Conservation (phyloP, 2,329 filamentous ascomycete genomes). For the Ceratocystis harringtonii region DNA sequence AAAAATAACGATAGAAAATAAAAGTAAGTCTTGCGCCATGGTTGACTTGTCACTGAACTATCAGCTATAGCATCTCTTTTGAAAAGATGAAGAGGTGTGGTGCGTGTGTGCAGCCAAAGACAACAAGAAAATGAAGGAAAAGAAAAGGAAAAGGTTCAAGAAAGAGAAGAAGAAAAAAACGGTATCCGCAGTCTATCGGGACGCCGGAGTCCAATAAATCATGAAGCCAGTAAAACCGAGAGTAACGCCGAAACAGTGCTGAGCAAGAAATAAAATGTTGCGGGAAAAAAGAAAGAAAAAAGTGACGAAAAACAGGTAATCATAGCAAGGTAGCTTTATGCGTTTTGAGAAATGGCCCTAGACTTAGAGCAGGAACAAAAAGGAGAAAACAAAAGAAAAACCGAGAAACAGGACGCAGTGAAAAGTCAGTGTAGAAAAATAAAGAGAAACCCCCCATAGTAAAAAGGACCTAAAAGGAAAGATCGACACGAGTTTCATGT, state of each 20-base stretch:
- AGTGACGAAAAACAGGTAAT: constrained; percentile 10
- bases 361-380: background rate
- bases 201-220: constrained; percentile 12
- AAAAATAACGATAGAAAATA: constrained; percentile 11
- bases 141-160: background rate
- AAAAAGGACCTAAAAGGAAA: constrained; percentile 19
- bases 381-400: constrained; percentile 4
- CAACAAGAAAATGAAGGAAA: constrained; percentile 2
- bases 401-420: background rate
- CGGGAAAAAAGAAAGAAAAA: constrained; percentile 6
- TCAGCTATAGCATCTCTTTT: background rate
- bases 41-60: background rate
- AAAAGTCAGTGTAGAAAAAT: constrained; percentile 2
- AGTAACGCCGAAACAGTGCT: constrained; percentile 16
- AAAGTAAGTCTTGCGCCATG: background rate
- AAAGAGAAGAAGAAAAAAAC: constrained; percentile 3
- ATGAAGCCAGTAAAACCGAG: constrained; percentile 12
- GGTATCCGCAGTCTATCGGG: constrained; percentile 12
- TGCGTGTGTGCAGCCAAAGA: background rate
- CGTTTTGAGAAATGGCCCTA: constrained; percentile 5
- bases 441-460: constrained; percentile 14
- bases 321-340: constrained; percentile 8
- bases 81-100: background rate
- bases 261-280: constrained; percentile 4
- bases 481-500: constrained; percentile 11